Evolutionary conservation across 1,284 basidiomycete species (phyloP).

Genomic region (Irpex rosettiformis): DNA sequence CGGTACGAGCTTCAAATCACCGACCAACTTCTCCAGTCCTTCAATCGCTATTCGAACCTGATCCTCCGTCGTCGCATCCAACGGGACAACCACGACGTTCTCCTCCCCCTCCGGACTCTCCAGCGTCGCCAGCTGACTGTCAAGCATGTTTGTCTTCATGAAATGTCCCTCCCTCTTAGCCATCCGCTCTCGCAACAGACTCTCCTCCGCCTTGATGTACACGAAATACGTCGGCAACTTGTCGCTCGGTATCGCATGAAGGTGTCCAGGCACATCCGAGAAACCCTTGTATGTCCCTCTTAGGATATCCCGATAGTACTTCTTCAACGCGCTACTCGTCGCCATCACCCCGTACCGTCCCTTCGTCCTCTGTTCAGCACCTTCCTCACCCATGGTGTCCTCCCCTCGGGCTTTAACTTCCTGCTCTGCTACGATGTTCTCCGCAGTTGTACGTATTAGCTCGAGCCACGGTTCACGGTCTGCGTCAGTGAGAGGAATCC

Average conservation of each 20-base stretch:
- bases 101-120: constrained; percentile 74
- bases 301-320: constrained; percentile 78
- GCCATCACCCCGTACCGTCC: constrained; percentile 58
- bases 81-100: constrained; percentile 64
- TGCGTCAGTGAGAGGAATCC: constrained; percentile 75
- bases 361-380: background rate
- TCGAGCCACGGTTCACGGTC: constrained; percentile 89
- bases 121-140: constrained; percentile 78
- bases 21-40: constrained; percentile 27
- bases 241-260: constrained; percentile 24
- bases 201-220: constrained; percentile 71
- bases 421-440: constrained; percentile 33
- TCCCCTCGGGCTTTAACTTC: constrained; percentile 17
- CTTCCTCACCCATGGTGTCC: constrained; percentile 12
- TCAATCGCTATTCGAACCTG: constrained; percentile 48
- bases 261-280: constrained; percentile 21
- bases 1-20: constrained; percentile 3
- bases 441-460: constrained; percentile 65
- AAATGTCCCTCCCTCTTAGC: constrained; percentile 74
- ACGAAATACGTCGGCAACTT: constrained; percentile 73
- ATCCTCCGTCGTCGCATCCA: constrained; percentile 52
- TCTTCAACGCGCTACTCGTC: constrained; percentile 86
- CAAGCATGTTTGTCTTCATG: constrained; percentile 87
- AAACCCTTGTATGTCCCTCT: constrained; percentile 46
- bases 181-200: constrained; percentile 72